Evolutionary conservation across 768 basidiomycete species (phyloP).

Genomic region (Auricularia sp.): DNA sequence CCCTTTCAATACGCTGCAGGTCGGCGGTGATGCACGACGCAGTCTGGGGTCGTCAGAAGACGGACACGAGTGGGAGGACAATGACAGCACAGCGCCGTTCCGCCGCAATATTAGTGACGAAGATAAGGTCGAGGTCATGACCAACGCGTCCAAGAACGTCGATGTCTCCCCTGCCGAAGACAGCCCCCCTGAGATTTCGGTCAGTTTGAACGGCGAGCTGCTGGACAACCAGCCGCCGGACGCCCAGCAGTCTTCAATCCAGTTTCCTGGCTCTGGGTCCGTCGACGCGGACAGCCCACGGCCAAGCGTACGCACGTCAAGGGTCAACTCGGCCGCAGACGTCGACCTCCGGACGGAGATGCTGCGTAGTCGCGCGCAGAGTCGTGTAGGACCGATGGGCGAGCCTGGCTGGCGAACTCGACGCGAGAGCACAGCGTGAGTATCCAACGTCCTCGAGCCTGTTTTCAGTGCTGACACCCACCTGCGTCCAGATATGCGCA

Average conservation of each 20-base stretch:
- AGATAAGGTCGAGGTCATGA: conserved; percentile 37
- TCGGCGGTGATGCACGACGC: conserved; percentile 61
- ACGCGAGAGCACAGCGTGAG: conserved; percentile 84
- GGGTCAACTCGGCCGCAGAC: conserved; percentile 65
- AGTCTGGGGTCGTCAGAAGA: conserved; percentile 34
- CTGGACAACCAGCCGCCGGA: background rate
- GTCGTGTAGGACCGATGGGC: conserved; percentile 48
- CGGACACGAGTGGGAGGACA: conserved; percentile 27
- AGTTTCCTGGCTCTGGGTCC: conserved; percentile 47
- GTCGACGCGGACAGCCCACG: conserved; percentile 46
- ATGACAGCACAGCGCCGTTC: conserved; percentile 61
- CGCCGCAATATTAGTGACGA: conserved; percentile 66
- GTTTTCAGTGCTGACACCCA: conserved; percentile 4
- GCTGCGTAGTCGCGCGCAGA: conserved; percentile 72
- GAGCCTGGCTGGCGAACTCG: conserved; percentile 81
- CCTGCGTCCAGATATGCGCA: conserved; percentile 53
- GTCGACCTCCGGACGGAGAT: conserved; percentile 34
- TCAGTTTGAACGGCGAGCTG: conserved; percentile 7
- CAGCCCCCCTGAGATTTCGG: conserved; percentile 10
- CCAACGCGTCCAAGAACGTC: conserved; percentile 2
- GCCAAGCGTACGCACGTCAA: conserved; percentile 40
- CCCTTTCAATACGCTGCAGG: conserved; percentile 66
- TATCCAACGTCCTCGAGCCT: conserved; percentile 8
- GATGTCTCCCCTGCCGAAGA: conserved; percentile 7
- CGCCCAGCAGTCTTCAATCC: conserved; percentile 36